A percentile compares a stretch with the other conserved stretches of the same genome.
Evolutionary conservation across 208 protist genomes (phyloP).

Genomic region (Leishmania major): DNA sequence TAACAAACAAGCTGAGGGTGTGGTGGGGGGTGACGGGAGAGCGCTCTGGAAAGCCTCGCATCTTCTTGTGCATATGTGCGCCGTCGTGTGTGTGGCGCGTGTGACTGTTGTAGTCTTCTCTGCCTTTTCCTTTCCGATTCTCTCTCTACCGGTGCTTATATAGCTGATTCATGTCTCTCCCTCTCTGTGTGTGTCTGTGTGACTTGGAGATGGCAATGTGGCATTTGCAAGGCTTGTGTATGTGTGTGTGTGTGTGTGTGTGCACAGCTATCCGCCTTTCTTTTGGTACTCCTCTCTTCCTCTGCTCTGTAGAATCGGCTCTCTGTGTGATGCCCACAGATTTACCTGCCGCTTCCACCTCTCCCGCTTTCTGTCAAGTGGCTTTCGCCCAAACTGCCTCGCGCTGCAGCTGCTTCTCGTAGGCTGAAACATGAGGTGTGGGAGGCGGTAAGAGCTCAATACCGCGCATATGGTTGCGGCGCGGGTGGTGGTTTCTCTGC

Average conservation of each 20-base stretch:
- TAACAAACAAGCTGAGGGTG: background rate
- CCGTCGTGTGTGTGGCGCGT: background rate
- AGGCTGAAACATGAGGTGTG: background rate
- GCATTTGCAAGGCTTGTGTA: no score
- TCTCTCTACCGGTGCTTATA: background rate
- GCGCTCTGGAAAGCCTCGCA: background rate
- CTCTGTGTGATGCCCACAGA: no score
- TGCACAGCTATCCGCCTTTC: background rate
- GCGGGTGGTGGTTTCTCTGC: background rate
- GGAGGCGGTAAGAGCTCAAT: background rate
- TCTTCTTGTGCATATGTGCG: background rate
- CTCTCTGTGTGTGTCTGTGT: background rate
- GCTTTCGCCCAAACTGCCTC: background rate
- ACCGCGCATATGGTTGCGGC: background rate
- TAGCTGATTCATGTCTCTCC: background rate
- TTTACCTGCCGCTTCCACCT: background rate
- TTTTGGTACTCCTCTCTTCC: background rate
- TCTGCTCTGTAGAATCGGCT: background rate
- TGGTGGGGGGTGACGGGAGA: background rate
- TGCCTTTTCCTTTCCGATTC: background rate
- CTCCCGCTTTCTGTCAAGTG: background rate
- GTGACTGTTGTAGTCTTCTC: background rate
- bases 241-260: background rate
- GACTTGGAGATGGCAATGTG: background rate
- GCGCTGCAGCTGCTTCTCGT: background rate